Percentiles rank a stretch among this genome's conserved stretches.
Conservation (phyloP, 345 rosid species). For the Melaleuca alternifolia region DNA sequence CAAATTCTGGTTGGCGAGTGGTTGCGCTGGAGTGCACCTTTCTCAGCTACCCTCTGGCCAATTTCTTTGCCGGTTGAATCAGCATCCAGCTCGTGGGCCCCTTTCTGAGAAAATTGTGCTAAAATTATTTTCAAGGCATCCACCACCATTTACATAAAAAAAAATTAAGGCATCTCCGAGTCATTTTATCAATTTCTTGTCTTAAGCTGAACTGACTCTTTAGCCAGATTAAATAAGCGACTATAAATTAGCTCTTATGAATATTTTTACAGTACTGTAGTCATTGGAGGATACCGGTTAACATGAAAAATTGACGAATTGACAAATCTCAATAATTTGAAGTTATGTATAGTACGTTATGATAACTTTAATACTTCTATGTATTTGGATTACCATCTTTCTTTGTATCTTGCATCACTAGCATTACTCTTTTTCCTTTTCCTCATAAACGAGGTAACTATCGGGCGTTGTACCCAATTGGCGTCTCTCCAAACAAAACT, state of each 20-base stretch:
- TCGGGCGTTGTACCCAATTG: neutral
- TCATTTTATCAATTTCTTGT: neutral
- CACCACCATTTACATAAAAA: neutral
- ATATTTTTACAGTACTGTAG: neutral
- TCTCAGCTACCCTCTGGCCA: neutral
- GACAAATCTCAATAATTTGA: neutral
- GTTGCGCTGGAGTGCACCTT: neutral
- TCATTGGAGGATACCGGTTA: neutral
- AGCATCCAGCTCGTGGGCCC: neutral
- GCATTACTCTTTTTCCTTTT: neutral
- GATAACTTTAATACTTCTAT: neutral
- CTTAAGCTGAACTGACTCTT: neutral
- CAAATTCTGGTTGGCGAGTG: neutral
- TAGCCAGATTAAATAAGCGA: neutral
- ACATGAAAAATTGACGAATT: neutral
- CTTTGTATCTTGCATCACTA: neutral
- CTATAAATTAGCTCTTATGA: neutral
- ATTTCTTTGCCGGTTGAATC: neutral
- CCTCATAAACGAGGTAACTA: neutral
- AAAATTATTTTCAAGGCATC: neutral
- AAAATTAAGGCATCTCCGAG: neutral
- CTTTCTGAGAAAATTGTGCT: neutral
- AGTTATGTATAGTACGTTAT: neutral
- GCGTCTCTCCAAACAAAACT: neutral
- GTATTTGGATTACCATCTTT: neutral